Conservation (phyloP, 2,329 filamentous ascomycete species). For the Mariannaea elegans region DNA sequence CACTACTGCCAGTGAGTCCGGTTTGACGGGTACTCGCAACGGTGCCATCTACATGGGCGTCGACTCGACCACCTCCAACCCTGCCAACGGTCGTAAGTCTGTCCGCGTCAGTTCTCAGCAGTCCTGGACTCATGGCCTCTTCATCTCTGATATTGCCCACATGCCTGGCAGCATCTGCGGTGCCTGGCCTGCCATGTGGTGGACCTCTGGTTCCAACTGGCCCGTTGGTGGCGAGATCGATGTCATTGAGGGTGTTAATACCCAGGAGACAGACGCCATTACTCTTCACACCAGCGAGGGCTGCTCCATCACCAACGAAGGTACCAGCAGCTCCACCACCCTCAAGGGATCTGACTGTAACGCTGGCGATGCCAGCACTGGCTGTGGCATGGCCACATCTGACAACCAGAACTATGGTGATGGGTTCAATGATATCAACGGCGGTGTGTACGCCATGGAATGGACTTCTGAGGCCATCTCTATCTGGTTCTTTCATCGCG, state of each 20-base stretch:
- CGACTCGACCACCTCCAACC: slow-evolving; percentile 66
- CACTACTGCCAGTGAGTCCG: slow-evolving; percentile 62
- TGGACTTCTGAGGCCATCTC: slow-evolving; percentile 79
- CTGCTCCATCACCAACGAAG: slow-evolving; percentile 64
- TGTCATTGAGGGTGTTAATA: slow-evolving; percentile 81
- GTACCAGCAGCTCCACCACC: slow-evolving; percentile 54
- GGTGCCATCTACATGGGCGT: slow-evolving; percentile 74
- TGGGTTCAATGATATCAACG: slow-evolving; percentile 74
- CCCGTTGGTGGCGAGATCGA: slow-evolving; percentile 78
- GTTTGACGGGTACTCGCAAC: slow-evolving; percentile 66
- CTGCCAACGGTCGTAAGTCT: slow-evolving; percentile 70
- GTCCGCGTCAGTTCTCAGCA: slow-evolving; percentile 75
- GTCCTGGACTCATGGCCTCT: slow-evolving; percentile 73
- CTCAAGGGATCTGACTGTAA: slow-evolving; percentile 66
- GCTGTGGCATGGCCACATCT: slow-evolving; percentile 66
- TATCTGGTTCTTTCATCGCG: slow-evolving; percentile 83
- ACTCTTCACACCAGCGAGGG: slow-evolving; percentile 73
- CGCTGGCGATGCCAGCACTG: slow-evolving; percentile 58
- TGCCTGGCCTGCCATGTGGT: slow-evolving; percentile 80
- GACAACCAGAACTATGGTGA: slow-evolving; percentile 68
- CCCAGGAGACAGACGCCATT: slow-evolving; percentile 65
- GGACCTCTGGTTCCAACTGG: slow-evolving; percentile 68
- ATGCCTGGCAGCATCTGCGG: slow-evolving; percentile 79
- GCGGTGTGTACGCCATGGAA: slow-evolving; percentile 78
- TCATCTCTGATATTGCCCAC: slow-evolving; percentile 77